A percentile compares a stretch with the other conserved stretches of the same genome.
These are phyloP conservation scores for Candida maesae DNA, from an alignment of 805 yeast genomes.

Conservation along the genomic window DNA sequence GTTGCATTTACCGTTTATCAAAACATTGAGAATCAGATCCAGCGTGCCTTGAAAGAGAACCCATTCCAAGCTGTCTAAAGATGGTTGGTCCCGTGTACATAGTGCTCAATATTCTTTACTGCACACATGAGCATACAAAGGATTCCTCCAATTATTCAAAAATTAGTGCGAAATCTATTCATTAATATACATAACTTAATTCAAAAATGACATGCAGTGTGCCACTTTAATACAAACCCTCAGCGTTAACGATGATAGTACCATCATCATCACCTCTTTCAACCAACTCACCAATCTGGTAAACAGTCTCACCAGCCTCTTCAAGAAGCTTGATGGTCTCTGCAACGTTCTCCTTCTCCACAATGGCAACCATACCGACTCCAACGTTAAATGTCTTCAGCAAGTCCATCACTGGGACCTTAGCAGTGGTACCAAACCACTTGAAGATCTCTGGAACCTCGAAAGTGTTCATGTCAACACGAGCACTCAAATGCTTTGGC, in stretches of 20 bases:
- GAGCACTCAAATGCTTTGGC: slow-evolving; percentile 76
- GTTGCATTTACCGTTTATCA: slow-evolving; percentile 64
- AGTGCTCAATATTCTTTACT: too few species aligned
- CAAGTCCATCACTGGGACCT: slow-evolving; percentile 80
- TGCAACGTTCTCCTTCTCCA: slow-evolving; percentile 61
- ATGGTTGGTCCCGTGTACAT: too few species aligned
- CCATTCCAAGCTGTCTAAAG: slow-evolving; percentile 32
- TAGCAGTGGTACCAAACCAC: slow-evolving; percentile 91
- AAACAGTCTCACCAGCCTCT: slow-evolving; percentile 72
- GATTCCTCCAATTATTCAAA: too few species aligned
- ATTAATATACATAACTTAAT: slow-evolving; percentile 4
- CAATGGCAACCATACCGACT: slow-evolving; percentile 93
- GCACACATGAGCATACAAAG: neutral
- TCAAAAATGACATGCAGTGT: too few species aligned
- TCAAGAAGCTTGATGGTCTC: slow-evolving; percentile 49
- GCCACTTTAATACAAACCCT: slow-evolving; percentile 13
- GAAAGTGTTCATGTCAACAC: slow-evolving; percentile 77
- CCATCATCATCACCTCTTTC: slow-evolving; percentile 43
- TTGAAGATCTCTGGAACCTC: slow-evolving; percentile 83
- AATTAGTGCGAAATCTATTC: neutral
- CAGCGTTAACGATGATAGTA: slow-evolving; percentile 47
- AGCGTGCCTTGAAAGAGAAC: slow-evolving; percentile 33
- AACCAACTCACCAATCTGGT: slow-evolving; percentile 58
- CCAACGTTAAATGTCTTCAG: slow-evolving; percentile 94
- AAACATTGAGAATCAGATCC: slow-evolving; percentile 46